phyloP scores from a whole-genome alignment of 1,139 yeast species.

The Zygoascus sp. region DNA sequence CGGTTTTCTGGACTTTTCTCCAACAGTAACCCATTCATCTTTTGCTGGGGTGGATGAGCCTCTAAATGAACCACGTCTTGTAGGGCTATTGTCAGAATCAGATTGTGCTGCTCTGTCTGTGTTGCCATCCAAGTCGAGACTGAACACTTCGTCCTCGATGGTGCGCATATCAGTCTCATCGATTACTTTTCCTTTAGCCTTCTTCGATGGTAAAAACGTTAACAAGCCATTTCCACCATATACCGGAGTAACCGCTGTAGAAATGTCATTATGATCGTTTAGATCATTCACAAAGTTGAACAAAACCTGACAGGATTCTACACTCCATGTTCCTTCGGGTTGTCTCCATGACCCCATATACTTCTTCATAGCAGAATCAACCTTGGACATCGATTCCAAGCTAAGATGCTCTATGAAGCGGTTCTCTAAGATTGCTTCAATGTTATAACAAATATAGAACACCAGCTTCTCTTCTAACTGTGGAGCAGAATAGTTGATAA shows the following conservation, averaged over 20 bases:
- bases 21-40: conserved; percentile 10
- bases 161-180: neutral
- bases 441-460: conserved; percentile 64
- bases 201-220: conserved; percentile 13
- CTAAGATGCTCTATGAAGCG: conserved; percentile 30
- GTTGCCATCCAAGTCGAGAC: neutral
- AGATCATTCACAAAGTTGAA: conserved; percentile 18
- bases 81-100: neutral
- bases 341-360: conserved; percentile 10
- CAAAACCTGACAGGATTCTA: conserved; percentile 4
- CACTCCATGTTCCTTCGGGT: conserved; percentile 1
- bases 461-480: conserved; percentile 58
- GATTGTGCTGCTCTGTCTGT: neutral
- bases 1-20: neutral
- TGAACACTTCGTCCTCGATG: conserved; percentile 1
- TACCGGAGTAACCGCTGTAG: conserved; percentile 19
- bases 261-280: conserved; percentile 20
- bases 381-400: conserved; percentile 30
- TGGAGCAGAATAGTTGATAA: conserved; percentile 49
- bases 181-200: neutral
- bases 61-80: neutral
- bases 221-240: conserved; percentile 16
- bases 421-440: conserved; percentile 60
- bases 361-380: conserved; percentile 31
- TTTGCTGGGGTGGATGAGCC: neutral